Conservation (phyloP, 176 grass and related monocot species). For the Hordeum marinum region DNA sequence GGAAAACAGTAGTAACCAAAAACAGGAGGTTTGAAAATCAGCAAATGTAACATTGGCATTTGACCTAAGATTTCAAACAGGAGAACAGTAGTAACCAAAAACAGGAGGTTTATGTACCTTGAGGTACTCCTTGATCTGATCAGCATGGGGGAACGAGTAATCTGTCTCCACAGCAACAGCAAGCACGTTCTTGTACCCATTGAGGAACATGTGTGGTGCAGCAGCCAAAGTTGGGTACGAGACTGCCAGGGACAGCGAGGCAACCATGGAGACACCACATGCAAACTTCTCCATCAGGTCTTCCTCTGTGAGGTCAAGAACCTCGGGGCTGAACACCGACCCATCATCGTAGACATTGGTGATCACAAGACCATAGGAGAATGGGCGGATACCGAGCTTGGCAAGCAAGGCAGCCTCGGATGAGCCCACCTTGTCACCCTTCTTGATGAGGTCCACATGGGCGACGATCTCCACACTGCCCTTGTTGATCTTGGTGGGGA, state of each 20-base stretch:
- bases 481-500: slow-evolving; percentile 92
- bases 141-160: slow-evolving; percentile 67
- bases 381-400: slow-evolving; percentile 71
- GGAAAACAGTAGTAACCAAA: neutral
- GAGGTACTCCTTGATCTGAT: slow-evolving; percentile 81
- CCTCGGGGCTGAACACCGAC: slow-evolving; percentile 82
- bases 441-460: slow-evolving; percentile 73
- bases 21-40: neutral
- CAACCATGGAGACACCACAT: slow-evolving; percentile 65
- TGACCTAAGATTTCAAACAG: neutral
- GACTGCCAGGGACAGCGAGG: slow-evolving; percentile 60
- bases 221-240: slow-evolving; percentile 77
- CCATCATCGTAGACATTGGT: slow-evolving; percentile 52
- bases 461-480: slow-evolving; percentile 76
- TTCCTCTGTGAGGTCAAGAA: slow-evolving; percentile 75
- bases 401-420: slow-evolving; percentile 76
- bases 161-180: slow-evolving; percentile 76
- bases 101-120: slow-evolving; percentile 29
- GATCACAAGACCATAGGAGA: slow-evolving; percentile 74
- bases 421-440: slow-evolving; percentile 79
- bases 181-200: slow-evolving; percentile 90
- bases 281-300: slow-evolving; percentile 67
- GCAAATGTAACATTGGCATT: neutral
- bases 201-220: slow-evolving; percentile 77
- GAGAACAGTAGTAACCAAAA: neutral